Evolutionary conservation across 2,329 filamentous ascomycete genomes (phyloP).

Genomic region (Ascocoryne sarcoides): DNA sequence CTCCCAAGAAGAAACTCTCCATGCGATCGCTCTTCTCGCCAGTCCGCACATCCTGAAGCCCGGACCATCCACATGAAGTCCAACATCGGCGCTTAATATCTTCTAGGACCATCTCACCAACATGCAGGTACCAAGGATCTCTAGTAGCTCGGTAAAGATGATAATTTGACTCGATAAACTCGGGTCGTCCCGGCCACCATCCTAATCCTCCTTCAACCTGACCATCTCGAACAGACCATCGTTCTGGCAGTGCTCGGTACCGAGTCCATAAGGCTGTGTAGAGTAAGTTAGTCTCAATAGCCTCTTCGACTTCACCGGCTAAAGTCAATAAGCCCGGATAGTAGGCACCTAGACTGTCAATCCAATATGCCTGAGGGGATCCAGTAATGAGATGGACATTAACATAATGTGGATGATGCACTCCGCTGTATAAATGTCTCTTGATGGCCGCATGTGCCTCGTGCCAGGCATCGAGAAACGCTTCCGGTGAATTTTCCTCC

Average conservation of each 20-base stretch:
- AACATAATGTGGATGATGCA: conserved; percentile 85
- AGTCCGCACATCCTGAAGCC: conserved; percentile 70
- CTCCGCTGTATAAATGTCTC: conserved; percentile 77
- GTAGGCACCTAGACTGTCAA: conserved; percentile 91
- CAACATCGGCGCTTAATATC: conserved; percentile 86
- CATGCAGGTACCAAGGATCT: conserved; percentile 93
- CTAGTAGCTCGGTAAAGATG: conserved; percentile 89
- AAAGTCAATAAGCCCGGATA: conserved; percentile 83
- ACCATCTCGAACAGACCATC: conserved; percentile 81
- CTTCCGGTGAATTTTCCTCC: conserved; percentile 62
- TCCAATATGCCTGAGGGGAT: conserved; percentile 83
- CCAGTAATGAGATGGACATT: conserved; percentile 85
- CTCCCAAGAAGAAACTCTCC: conserved; percentile 97
- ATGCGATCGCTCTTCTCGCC: conserved; percentile 89
- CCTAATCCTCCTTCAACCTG: conserved; percentile 78
- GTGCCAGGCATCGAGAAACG: conserved; percentile 77
- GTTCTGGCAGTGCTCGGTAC: conserved; percentile 86
- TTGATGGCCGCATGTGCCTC: conserved; percentile 81
- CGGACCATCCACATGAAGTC: conserved; percentile 88
- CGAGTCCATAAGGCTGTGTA: conserved; percentile 92
- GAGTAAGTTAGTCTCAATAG: conserved; percentile 79
- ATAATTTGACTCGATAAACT: conserved; percentile 96
- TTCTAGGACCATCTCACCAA: conserved; percentile 87
- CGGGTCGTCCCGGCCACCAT: conserved; percentile 93
- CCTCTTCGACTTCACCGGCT: conserved; percentile 84